Evolutionary conservation across 108 stramenopile genomes (phyloP).

Genomic region (Craspedostauros australis): DNA sequence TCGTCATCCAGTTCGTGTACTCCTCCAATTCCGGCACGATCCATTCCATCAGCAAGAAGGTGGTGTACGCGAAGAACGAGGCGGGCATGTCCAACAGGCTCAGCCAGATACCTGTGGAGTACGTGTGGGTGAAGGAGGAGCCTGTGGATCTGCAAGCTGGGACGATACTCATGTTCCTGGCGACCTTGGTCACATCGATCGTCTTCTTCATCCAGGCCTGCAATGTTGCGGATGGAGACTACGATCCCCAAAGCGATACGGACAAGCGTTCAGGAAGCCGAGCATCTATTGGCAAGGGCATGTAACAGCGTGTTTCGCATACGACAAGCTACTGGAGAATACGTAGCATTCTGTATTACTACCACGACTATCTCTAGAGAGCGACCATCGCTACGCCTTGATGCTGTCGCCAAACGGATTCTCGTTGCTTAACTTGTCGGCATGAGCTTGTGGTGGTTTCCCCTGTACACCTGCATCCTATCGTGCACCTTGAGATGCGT

Average conservation of each 20-base stretch:
- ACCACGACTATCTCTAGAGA: neutral
- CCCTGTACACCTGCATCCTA: slow-evolving; percentile 4
- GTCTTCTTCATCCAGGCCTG: slow-evolving; percentile 25
- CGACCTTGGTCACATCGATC: slow-evolving; percentile 14
- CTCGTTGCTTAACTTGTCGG: neutral
- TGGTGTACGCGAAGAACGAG: neutral
- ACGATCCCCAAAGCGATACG: neutral
- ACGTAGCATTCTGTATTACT: neutral
- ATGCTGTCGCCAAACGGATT: neutral
- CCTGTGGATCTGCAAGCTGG: slow-evolving; percentile 19
- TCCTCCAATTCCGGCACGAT: slow-evolving; percentile 28
- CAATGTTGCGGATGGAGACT: neutral
- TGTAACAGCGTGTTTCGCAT: neutral
- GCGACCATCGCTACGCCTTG: neutral
- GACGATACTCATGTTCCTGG: slow-evolving; percentile 20
- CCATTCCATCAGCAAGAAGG: slow-evolving; percentile 18
- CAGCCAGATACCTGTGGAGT: slow-evolving; percentile 9
- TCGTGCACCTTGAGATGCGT: too few species aligned
- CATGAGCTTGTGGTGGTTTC: slow-evolving; percentile 2
- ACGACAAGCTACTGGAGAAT: neutral
- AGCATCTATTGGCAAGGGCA: neutral
- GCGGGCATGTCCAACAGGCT: neutral
- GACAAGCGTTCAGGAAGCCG: neutral
- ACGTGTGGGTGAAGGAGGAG: slow-evolving; percentile 34
- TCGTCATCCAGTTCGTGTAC: slow-evolving; percentile 31